Percentiles rank a stretch among this genome's conserved stretches.
Conservation (phyloP, 768 basidiomycete species). For the Phallus indusiatus region DNA sequence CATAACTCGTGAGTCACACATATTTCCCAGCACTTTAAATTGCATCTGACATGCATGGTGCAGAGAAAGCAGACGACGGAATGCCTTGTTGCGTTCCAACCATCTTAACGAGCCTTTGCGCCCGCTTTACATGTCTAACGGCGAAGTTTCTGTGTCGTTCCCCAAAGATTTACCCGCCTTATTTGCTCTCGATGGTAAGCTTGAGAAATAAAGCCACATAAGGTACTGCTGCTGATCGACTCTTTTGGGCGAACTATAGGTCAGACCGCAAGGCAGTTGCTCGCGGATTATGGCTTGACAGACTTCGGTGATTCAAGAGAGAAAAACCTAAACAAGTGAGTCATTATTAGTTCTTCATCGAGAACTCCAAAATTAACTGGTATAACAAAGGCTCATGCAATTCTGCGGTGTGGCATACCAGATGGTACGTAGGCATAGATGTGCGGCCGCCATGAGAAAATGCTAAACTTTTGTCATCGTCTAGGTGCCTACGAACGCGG, state of each 20-base stretch:
- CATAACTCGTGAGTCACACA: slow-evolving; percentile 46
- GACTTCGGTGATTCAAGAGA: slow-evolving; percentile 32
- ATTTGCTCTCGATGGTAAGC: slow-evolving; percentile 43
- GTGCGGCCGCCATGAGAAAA: neutral
- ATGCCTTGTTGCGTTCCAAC: slow-evolving; percentile 35
- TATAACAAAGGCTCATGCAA: slow-evolving; percentile 33
- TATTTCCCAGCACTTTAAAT: neutral
- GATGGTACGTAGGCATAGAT: slow-evolving; percentile 30
- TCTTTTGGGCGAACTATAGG: neutral
- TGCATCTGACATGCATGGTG: neutral
- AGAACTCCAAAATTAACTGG: neutral
- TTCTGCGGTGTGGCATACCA: slow-evolving; percentile 50
- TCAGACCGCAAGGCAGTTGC: slow-evolving; percentile 18
- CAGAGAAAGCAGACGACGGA: slow-evolving; percentile 51
- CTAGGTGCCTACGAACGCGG: slow-evolving; percentile 7
- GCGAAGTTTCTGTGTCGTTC: slow-evolving; percentile 37
- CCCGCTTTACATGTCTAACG: slow-evolving; percentile 39
- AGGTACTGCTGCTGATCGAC: neutral
- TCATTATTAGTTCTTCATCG: neutral
- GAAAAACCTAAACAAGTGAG: slow-evolving; percentile 36
- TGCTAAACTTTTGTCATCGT: neutral
- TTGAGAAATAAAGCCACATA: neutral
- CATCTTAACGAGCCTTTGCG: slow-evolving; percentile 33
- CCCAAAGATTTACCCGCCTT: slow-evolving; percentile 43
- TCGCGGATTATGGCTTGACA: slow-evolving; percentile 24